phyloP scores from a whole-genome alignment of 352 stramenopile species.

The Phytophthora quininea region DNA sequence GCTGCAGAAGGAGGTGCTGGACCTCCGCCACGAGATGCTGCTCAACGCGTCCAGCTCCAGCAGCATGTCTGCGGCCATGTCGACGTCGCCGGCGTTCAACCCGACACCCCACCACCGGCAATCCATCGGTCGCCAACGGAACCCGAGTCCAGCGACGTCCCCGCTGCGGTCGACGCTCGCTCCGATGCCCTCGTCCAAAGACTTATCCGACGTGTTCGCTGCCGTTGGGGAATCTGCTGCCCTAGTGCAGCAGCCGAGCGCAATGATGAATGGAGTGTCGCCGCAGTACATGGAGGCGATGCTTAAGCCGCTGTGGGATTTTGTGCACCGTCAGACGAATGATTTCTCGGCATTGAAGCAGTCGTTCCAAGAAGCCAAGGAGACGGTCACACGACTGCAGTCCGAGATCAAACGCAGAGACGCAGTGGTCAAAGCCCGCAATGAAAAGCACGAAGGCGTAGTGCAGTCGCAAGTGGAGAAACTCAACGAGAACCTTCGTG shows the following conservation, averaged over 20 bases:
- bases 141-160: slow-evolving; percentile 6
- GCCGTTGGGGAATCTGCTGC: slow-evolving; percentile 25
- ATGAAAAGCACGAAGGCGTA: slow-evolving; percentile 74
- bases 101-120: slow-evolving; percentile 62
- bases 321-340: slow-evolving; percentile 81
- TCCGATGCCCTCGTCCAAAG: slow-evolving; percentile 26
- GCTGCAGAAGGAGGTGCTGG: slow-evolving; percentile 80
- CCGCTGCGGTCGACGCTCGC: slow-evolving; percentile 11
- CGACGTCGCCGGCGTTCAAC: slow-evolving; percentile 34
- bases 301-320: slow-evolving; percentile 77
- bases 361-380: slow-evolving; percentile 73
- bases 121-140: slow-evolving; percentile 45
- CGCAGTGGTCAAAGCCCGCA: slow-evolving; percentile 75
- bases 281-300: slow-evolving; percentile 36
- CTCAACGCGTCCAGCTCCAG: slow-evolving; percentile 55
- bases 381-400: slow-evolving; percentile 72
- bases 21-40: slow-evolving; percentile 80
- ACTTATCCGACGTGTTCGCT: slow-evolving; percentile 34
- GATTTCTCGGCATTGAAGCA: slow-evolving; percentile 67
- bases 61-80: background rate
- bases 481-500: slow-evolving; percentile 73
- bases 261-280: slow-evolving; percentile 13
- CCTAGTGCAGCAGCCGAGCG: slow-evolving; percentile 9
- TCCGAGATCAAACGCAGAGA: slow-evolving; percentile 85
- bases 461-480: slow-evolving; percentile 82